phyloP scores from a whole-genome alignment of 2,329 filamentous ascomycete species.

The Colletotrichum spaethianum region DNA sequence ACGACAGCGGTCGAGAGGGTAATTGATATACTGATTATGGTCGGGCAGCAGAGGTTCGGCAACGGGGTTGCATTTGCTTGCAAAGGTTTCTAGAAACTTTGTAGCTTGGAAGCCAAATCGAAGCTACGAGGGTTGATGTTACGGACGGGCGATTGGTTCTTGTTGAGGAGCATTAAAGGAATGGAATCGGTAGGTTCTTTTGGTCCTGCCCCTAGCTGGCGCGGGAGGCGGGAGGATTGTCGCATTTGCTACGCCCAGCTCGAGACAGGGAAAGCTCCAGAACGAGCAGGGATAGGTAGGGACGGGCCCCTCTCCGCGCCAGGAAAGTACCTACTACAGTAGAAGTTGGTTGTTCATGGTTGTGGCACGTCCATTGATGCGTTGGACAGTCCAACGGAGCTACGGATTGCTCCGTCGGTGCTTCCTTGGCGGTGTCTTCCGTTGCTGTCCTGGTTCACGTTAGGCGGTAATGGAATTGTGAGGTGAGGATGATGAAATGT shows the following conservation, averaged over 20 bases:
- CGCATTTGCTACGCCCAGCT: slow-evolving; percentile 3
- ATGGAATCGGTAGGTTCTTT: not conserved
- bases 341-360: too few species aligned
- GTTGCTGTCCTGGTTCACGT: not conserved
- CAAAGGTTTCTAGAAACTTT: not conserved
- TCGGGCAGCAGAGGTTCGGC: slow-evolving; percentile 4
- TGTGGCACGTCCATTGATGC: not conserved
- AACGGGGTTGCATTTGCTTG: slow-evolving; percentile 8
- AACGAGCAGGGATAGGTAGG: slow-evolving; percentile 1
- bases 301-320: not conserved
- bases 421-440: not conserved
- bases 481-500: not conserved
- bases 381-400: not conserved
- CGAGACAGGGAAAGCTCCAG: slow-evolving; percentile 30
- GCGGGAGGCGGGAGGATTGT: slow-evolving; percentile 14
- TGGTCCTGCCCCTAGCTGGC: slow-evolving; percentile 6
- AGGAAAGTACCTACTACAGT: not conserved
- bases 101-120: not conserved
- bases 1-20: not conserved
- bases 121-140: not conserved
- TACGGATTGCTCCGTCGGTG: too few species aligned
- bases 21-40: not conserved
- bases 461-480: not conserved
- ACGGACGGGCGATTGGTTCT: not conserved
- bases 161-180: slow-evolving; percentile 3